Evolutionary conservation across 768 basidiomycete species (phyloP).

Genomic region (Hebeloma cylindrosporum): DNA sequence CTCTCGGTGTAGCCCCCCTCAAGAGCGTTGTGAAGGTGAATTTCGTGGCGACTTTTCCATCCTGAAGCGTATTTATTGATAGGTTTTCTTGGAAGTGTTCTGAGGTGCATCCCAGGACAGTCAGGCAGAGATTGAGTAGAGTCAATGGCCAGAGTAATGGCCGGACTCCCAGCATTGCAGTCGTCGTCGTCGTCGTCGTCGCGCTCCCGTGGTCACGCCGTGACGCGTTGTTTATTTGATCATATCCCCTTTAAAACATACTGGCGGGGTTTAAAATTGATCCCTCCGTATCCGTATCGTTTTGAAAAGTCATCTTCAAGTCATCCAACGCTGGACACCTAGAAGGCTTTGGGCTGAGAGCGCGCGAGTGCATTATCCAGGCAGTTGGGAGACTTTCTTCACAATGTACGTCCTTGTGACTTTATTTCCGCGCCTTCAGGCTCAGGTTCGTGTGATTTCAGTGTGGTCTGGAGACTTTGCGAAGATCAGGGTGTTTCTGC

Average conservation of each 20-base stretch:
- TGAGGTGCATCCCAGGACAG: conserved; percentile 11
- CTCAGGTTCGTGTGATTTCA: conserved; percentile 13
- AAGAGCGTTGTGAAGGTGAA: conserved; percentile 79
- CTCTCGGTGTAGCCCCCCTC: conserved; percentile 51
- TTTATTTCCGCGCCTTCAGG: conserved; percentile 1
- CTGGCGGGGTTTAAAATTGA: conserved; percentile 12
- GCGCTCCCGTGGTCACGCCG: conserved; percentile 7
- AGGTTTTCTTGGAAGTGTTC: conserved; percentile 54
- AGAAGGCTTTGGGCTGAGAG: no score
- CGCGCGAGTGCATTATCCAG: no score
- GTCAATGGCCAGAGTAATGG: conserved; percentile 18
- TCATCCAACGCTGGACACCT: no score
- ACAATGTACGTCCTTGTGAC: conserved; percentile 15
- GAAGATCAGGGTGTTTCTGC: no score
- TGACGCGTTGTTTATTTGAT: conserved; percentile 5
- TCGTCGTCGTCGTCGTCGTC: conserved; percentile 10
- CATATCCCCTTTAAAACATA: background rate
- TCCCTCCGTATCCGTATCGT: no score
- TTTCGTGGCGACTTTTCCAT: conserved; percentile 78
- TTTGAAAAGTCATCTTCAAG: conserved; percentile 8
- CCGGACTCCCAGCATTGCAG: conserved; percentile 11
- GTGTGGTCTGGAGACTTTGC: no score
- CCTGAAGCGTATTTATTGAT: conserved; percentile 54
- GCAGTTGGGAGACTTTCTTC: conserved; percentile 1
- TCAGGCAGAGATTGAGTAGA: conserved; percentile 18